Base-by-base conservation (phyloP, 2,329 filamentous ascomycete genomes). In the Phialophora chinensis region DNA sequence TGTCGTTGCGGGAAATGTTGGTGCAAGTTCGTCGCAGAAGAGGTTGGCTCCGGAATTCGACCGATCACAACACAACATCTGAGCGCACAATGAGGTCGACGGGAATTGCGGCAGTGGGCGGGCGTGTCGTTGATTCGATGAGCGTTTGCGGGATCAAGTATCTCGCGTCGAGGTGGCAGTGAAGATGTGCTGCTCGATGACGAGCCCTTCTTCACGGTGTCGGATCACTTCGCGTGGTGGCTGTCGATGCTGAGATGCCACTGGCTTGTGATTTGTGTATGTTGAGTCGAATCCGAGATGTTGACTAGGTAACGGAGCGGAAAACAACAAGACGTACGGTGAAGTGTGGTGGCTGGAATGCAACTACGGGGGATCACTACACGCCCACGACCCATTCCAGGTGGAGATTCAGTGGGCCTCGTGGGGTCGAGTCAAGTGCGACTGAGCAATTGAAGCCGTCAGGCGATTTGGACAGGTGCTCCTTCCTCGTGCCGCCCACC, bases 41-140 rank as follows among this genome's bases (percentile, higher is more conserved):
- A 27, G 38, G 11, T 23, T 53, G 47, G 35, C 49, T 38, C 17
- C 17, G 47, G 49, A 61, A 53, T 61, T 54, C 31, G 47, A 56
- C 38, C 35, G 62, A 38, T 63, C 67, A 60, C 62, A 49, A 63
- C 47, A 61, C 60, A 55, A 50, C 68, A 67, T 67, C 61, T 27
- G 62, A 44, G 62, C 52, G 49, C 50, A 29, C 25, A 50, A 29
- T 31, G 60, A 23, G 38, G 44, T 42, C 55, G 52, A 52, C 50
- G 47, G 47, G 64, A 42, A 44, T 59, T 58, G 38, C 27, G 49
- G 61, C 31, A 50, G 47, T 3, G 47, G n/a, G 47, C 54, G 58
- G 62, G 62, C 64, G 61, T 67, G 58, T 63, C 49, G 23, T 17
- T 27, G 25, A 23, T 25, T 31, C 53, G 44, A 14, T 52, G 60